Percentiles rank a stretch among this genome's conserved stretches.
These are phyloP conservation scores for Trebouxia sp. DNA, from an alignment of 139 green algal species.

Conservation along the genomic window DNA sequence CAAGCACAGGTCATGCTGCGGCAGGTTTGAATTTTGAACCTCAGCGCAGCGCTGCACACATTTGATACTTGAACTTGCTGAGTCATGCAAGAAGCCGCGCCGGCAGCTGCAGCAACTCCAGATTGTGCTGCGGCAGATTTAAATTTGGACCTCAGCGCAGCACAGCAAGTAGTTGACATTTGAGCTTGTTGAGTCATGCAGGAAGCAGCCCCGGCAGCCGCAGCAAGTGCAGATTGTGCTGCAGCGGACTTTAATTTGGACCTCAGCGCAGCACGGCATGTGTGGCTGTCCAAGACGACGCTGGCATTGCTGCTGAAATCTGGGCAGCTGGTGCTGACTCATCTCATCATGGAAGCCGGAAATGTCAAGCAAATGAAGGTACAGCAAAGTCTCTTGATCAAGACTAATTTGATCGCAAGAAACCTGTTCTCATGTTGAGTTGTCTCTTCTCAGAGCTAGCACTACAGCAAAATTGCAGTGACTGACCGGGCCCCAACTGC, in stretches of 20 bases:
- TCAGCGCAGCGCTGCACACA: not conserved
- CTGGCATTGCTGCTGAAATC: constrained; percentile 62
- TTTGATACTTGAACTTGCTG: too few species aligned
- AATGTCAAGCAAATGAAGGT: constrained; percentile 26
- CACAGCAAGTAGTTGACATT: not conserved
- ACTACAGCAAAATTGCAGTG: not conserved
- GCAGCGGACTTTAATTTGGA: constrained; percentile 49
- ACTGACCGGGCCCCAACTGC: too few species aligned
- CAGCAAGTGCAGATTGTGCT: not conserved
- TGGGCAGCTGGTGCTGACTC: constrained; percentile 64
- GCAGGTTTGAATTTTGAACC: not conserved
- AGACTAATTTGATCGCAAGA: too few species aligned
- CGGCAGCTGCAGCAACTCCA: too few species aligned
- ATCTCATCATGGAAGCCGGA: constrained; percentile 47
- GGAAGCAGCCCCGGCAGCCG: not conserved
- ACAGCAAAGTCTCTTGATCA: too few species aligned
- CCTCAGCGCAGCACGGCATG: constrained; percentile 8
- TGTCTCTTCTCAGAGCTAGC: not conserved
- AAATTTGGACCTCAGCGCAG: not conserved
- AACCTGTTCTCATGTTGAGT: too few species aligned
- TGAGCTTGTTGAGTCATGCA: not conserved
- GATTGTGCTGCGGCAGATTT: too few species aligned
- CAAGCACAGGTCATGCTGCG: too few species aligned
- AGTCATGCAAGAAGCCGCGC: too few species aligned
- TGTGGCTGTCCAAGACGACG: constrained; percentile 42